Evolutionary conservation across 106 monocot genomes (phyloP), one percentile per base, ranked within the genome.

Genomic region (Dioscorea alata): DNA sequence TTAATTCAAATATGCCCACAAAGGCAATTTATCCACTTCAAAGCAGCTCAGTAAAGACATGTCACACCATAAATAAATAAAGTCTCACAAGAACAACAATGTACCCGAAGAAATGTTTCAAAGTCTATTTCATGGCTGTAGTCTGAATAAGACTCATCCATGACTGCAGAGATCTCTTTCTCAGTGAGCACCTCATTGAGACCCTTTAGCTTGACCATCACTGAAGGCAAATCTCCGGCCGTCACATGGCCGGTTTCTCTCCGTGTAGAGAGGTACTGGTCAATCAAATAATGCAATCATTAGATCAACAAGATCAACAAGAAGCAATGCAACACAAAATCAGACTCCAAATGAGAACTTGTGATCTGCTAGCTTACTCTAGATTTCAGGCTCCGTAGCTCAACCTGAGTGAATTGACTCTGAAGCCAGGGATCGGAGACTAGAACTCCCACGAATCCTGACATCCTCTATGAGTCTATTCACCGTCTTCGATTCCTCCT

Each of bases 101-200:
- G 56, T 80, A 92, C 84, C 82, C 78, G 83, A 20, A 97, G 78
- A 52, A 97, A 92, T 17, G 80, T 28, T 71, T 97, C 96, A 24
- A 97, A 97, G 23, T 97, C 89, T 51, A 97, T 74, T 23, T 92
- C 80, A 2, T 78, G 73, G 65, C 53, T 71, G 24, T 68, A 67
- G 52, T 89, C 86, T 4, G 78, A 48, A 71, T 84, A 78, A 0
- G 86, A 61, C 70, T 97, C 92, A 23, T 65, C 49, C 14, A 97
- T 64, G 68, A 86, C 71, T 1, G 52, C 35, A 12, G 71, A 48
- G 23, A 88, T 84, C 69, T 97, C 96, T 49, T 86, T 78, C 59
- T 83, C 82, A 1, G 78, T 75, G 49, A 97, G 68, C 23, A 78
- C 75, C 42, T 80, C 81, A 49, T 56, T 79, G 15, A 92, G 70